Base-by-base conservation (phyloP, 345 rosid species). In the Heritiera littoralis region DNA sequence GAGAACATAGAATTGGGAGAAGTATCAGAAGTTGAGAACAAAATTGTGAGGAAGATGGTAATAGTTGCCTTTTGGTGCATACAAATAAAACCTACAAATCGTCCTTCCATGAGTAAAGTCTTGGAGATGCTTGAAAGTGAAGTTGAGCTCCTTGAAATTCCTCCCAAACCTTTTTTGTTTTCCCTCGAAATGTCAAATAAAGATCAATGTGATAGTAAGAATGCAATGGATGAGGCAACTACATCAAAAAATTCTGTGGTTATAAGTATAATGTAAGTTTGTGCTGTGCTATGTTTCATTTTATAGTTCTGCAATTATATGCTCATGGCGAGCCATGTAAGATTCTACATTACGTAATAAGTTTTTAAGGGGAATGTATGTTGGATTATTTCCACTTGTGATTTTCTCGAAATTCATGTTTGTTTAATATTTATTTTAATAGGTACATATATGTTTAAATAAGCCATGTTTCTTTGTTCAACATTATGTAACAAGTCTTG, bases 41-140 rank as follows among this genome's bases (percentile, higher is more conserved):
- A 38, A 65, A 65, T 35, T 6, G 69, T 3, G 10, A 65, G 48
- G 48, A 65, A 65, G 69, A 35, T 65, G 69, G 5, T 65, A 15
- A 65, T 65, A 4, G 69, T 15, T 38, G 69, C 46, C 17, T 65
- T 38, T 38, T 38, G 68, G 68, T 64, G 68, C 68, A 35, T 64
- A 35, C 68, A 64, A 64, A 35, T 14, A n/a, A 35, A 35, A 14
- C 69, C 48, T 2, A 7, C 48, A 7, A 38, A 65, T 3, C 46
- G 28, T 17, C 69, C 69, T 38, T 65, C 69, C 7, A 65, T 65
- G 69, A 35, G 23, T 17, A 65, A 65, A 38, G 69, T 65, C 9
- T 65, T 65, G 48, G 48, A 65, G 41, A 65, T 65, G 69, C 69
- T 65, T 0, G 48, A 65, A 65, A 65, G 15, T 65, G 69, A 65